A percentile compares a stretch with the other conserved stretches of the same genome.
phyloP scores from a whole-genome alignment of 371 early-diverging fungal species.

The Chytridiales sp. region DNA sequence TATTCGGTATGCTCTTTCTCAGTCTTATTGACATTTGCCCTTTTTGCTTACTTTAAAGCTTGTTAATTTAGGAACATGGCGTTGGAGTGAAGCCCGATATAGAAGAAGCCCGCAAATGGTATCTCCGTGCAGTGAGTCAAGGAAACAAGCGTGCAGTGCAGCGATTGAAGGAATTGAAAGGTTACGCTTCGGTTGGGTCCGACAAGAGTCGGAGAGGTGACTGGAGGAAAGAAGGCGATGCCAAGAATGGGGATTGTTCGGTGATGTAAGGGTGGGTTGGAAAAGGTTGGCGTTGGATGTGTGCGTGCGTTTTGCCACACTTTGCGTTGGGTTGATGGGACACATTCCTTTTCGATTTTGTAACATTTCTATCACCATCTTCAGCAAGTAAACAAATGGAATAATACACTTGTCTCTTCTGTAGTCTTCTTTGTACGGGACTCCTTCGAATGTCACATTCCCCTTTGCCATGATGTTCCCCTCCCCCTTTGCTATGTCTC shows the following conservation, averaged over 20 bases:
- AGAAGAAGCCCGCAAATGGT: slow-evolving; percentile 75
- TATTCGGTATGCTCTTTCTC: slow-evolving; percentile 45
- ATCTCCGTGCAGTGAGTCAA: slow-evolving; percentile 75
- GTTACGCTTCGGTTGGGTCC: slow-evolving; percentile 13
- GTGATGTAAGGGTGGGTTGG: too few species aligned
- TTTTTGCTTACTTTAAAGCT: background rate
- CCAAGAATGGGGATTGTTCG: slow-evolving; percentile 39
- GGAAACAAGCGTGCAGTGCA: slow-evolving; percentile 77
- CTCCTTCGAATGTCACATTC: too few species aligned
- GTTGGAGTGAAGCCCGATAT: slow-evolving; percentile 71
- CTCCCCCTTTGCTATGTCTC: too few species aligned
- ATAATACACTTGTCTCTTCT: too few species aligned
- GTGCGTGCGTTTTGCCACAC: too few species aligned
- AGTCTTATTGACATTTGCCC: background rate
- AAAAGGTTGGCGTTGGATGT: too few species aligned
- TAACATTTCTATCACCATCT: too few species aligned
- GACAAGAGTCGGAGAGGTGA: slow-evolving; percentile 33
- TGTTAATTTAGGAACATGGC: slow-evolving; percentile 80
- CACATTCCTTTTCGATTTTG: too few species aligned
- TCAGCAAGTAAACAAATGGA: too few species aligned
- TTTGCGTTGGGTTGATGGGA: too few species aligned
- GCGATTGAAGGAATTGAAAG: slow-evolving; percentile 44
- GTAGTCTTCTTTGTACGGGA: too few species aligned
- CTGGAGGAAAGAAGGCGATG: slow-evolving; percentile 38
- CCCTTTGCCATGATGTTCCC: too few species aligned